These are phyloP conservation scores for Picea sitchensis DNA, from an alignment of 75 land plant species.

Conservation along the genomic window DNA sequence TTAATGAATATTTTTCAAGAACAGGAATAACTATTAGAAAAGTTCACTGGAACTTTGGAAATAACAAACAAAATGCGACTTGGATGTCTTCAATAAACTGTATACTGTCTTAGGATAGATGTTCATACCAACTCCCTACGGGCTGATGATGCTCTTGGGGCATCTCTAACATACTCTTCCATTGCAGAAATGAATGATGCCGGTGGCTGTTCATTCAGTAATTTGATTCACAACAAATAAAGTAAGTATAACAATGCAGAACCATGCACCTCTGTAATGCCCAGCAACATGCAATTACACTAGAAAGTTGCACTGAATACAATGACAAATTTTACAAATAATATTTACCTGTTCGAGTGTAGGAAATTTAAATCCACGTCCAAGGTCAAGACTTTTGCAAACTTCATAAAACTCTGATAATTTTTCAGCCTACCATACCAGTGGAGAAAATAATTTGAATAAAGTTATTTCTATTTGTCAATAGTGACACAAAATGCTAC, in stretches of 20 bases:
- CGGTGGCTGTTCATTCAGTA: slow-evolving; percentile 59
- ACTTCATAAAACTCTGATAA: slow-evolving; percentile 83
- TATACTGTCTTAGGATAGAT: background rate
- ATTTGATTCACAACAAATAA: slow-evolving; percentile 1
- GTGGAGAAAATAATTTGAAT: no score
- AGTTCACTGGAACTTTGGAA: background rate
- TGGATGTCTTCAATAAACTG: background rate
- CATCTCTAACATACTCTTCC: slow-evolving; percentile 86
- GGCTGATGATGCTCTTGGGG: slow-evolving; percentile 68
- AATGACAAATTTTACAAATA: background rate
- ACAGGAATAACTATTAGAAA: background rate
- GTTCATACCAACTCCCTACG: slow-evolving; percentile 54
- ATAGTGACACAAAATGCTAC: no score
- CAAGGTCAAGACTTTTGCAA: slow-evolving; percentile 67
- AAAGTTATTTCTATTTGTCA: no score
- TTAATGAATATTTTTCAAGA: background rate
- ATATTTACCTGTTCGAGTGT: slow-evolving; percentile 86
- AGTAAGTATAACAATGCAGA: background rate
- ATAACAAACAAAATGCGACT: slow-evolving; percentile 2
- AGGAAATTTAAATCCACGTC: slow-evolving; percentile 61
- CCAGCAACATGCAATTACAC: background rate
- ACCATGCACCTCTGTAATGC: background rate
- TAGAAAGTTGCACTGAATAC: background rate
- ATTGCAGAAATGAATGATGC: slow-evolving; percentile 76
- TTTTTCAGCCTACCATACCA: slow-evolving; percentile 58